These are phyloP conservation scores for Globisporangium megalacanthum DNA, from an alignment of 352 stramenopile species.

Conservation along the genomic window DNA sequence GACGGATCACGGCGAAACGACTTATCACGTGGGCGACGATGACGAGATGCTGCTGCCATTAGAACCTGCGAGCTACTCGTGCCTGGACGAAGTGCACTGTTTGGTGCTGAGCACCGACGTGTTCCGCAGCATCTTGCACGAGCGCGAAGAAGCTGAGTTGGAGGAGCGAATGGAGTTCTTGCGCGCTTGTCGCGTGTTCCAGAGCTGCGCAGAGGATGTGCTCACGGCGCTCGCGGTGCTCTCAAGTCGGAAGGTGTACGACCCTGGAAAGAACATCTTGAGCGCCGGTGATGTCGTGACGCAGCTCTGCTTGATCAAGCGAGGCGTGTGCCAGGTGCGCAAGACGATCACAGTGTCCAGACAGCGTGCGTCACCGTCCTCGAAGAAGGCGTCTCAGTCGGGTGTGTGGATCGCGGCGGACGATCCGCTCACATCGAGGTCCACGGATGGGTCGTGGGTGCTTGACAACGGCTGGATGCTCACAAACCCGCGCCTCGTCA, in stretches of 20 bases:
- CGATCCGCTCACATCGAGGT: slow-evolving; percentile 25
- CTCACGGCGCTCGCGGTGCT: slow-evolving; percentile 38
- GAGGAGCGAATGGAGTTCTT: slow-evolving; percentile 51
- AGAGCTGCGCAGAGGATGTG: slow-evolving; percentile 47
- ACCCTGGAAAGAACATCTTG: slow-evolving; percentile 47
- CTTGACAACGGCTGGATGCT: slow-evolving; percentile 81
- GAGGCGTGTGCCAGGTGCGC: slow-evolving; percentile 61
- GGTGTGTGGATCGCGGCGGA: slow-evolving; percentile 1
- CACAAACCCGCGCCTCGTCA: slow-evolving; percentile 66
- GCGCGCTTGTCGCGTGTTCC: slow-evolving; percentile 55
- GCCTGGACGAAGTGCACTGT: slow-evolving; percentile 47
- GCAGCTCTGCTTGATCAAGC: slow-evolving; percentile 61
- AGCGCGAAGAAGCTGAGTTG: slow-evolving; percentile 37
- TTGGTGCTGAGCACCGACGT: slow-evolving; percentile 41
- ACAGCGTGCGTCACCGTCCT: neutral
- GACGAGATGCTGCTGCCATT: slow-evolving; percentile 7
- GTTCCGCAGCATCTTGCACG: slow-evolving; percentile 44
- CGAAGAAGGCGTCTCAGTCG: slow-evolving; percentile 2
- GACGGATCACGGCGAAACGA: too few relatives aligned
- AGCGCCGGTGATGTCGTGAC: slow-evolving; percentile 50
- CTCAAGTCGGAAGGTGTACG: slow-evolving; percentile 44
- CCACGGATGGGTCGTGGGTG: slow-evolving; percentile 63
- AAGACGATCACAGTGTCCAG: slow-evolving; percentile 39
- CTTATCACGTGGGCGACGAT: neutral
- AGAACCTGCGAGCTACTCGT: slow-evolving; percentile 43